A percentile compares a stretch with the other conserved stretches of the same genome.
These are phyloP conservation scores for Phytomonas francai DNA, from an alignment of 208 protist species.

Conservation along the genomic window DNA sequence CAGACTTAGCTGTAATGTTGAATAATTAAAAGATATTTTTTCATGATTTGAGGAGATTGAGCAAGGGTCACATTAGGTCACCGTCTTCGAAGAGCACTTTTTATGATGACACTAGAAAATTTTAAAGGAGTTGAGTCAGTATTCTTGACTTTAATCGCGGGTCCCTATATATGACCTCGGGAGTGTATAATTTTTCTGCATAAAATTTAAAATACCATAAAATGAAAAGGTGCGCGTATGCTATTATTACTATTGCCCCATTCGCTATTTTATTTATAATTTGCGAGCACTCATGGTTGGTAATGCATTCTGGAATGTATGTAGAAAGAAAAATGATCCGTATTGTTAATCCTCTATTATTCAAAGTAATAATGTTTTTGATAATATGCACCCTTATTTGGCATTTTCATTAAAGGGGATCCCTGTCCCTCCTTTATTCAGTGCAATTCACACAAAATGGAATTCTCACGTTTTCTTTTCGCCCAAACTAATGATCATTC, in stretches of 20 bases:
- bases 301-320: not conserved
- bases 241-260: not conserved
- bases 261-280: slow-evolving; percentile 1
- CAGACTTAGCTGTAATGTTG: not conserved
- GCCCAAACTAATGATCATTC: not conserved
- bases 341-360: not conserved
- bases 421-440: not conserved
- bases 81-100: not conserved
- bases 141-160: not conserved
- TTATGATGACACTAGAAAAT: not conserved
- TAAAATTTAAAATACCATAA: slow-evolving; percentile 3
- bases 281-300: not conserved
- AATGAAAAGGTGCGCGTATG: not conserved
- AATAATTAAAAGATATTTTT: not conserved
- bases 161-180: slow-evolving; percentile 6
- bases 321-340: not conserved
- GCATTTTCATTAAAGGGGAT: not conserved
- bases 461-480: not conserved
- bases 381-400: not conserved
- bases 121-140: not conserved
- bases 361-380: not conserved
- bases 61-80: not conserved
- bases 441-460: not conserved
- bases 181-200: slow-evolving; percentile 1
- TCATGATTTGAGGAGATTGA: not conserved